Percentiles rank a stretch among this genome's conserved stretches.
phyloP scores from a whole-genome alignment of 108 stramenopile genomes.

The Mediolabrus comicus region DNA sequence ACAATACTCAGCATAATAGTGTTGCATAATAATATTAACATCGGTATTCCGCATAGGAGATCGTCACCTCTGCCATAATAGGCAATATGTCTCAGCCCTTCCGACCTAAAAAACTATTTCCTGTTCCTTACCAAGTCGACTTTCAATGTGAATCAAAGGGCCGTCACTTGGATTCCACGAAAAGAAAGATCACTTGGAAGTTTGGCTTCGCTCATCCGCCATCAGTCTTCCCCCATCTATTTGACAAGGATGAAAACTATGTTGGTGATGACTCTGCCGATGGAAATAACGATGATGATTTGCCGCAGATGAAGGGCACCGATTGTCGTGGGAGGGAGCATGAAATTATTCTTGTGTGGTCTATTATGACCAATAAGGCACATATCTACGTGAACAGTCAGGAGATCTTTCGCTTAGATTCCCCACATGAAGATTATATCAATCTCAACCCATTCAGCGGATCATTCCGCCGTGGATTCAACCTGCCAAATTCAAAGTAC shows the following conservation, averaged over 20 bases:
- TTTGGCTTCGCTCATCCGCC: slow-evolving; percentile 44
- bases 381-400: slow-evolving; percentile 29
- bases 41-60: too few species aligned
- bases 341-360: slow-evolving; percentile 48
- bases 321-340: slow-evolving; percentile 55
- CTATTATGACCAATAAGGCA: slow-evolving; percentile 39
- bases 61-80: too few species aligned
- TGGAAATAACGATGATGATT: slow-evolving; percentile 12
- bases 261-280: slow-evolving; percentile 15
- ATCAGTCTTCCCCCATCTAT: slow-evolving; percentile 35
- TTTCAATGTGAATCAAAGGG: slow-evolving; percentile 37
- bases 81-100: not conserved
- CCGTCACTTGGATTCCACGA: slow-evolving; percentile 35
- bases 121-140: slow-evolving; percentile 39
- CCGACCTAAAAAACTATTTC: slow-evolving; percentile 21
- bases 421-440: slow-evolving; percentile 19
- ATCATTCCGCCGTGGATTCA: slow-evolving; percentile 34
- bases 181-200: slow-evolving; percentile 25
- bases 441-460: slow-evolving; percentile 30
- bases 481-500: slow-evolving; percentile 22
- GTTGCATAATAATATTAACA: too few species aligned
- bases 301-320: slow-evolving; percentile 23
- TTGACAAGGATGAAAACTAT: slow-evolving; percentile 33
- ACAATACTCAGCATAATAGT: too few species aligned
- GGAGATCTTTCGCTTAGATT: slow-evolving; percentile 34